Base-by-base conservation (phyloP, 192 early-diverging fungal genomes). In the Dimargaris xerosporica region DNA sequence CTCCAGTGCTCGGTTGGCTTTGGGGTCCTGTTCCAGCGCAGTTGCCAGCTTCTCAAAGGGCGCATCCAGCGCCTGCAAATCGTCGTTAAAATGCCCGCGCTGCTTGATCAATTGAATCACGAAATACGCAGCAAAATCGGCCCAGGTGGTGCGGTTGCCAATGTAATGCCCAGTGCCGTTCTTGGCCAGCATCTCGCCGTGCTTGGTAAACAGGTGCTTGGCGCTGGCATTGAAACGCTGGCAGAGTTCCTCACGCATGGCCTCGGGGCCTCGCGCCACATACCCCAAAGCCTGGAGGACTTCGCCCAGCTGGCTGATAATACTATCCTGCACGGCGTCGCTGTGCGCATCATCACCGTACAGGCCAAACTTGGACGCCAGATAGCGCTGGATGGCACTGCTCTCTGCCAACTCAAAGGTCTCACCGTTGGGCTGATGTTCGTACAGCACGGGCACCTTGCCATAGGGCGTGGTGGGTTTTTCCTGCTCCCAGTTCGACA, bases 81-180 rank as follows among this genome's bases (percentile, higher is more conserved):
- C 34, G 2, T 39, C 7, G 34, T 39, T 39, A 39, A 39, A 39
- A 39, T 5, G 7, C 3, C 34, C 34, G 2, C 7, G 2, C 7
- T 39, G 34, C 29, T 13, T 39, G 31, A 56, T 19, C 31, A 28
- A 31, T 39, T 56, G 5, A 19, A 56, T 19, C 9, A 28, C 7
- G 0, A 28, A 19, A n/a, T 34, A 56, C 29, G 54, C 54, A 28
- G 30, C 64, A 31, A 75, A 46, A 53, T 82, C 81, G 11, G 65
- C 65, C 21, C 75, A 65, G 2, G 76, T 71, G 7, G 47, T 67
- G 26, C 64, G 44, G 29, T 65, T 58, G 43, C 78, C 75, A 62
- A 82, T 65, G 51, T 74, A 80, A 43, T 80, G 76, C 0, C 80
- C 77, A 42, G 69, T 82, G 43, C 82, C 82, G 63, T 83, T 82